phyloP scores from a whole-genome alignment of 2,329 filamentous ascomycete genomes.

The Exophiala sideris region DNA sequence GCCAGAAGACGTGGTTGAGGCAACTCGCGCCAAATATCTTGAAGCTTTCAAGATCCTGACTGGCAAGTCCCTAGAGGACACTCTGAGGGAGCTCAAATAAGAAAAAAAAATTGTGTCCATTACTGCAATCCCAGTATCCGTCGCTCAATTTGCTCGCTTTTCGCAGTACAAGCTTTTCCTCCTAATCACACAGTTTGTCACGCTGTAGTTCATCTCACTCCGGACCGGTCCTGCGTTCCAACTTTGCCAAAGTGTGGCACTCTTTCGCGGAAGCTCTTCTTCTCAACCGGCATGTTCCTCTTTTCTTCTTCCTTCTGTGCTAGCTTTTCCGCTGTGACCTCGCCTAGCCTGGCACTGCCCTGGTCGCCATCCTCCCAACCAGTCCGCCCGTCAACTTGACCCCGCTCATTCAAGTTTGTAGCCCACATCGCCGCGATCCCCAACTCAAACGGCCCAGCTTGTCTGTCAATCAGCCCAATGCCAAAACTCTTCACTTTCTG shows the following conservation, averaged over 20 bases:
- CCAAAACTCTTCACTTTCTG: slow-evolving; percentile 84
- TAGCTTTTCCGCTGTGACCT: slow-evolving; percentile 28
- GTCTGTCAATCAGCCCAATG: slow-evolving; percentile 81
- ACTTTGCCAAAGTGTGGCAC: slow-evolving; percentile 26
- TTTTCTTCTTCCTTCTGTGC: slow-evolving; percentile 26
- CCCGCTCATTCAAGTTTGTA: slow-evolving; percentile 63
- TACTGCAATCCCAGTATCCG: background rate
- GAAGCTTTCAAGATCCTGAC: slow-evolving; percentile 72
- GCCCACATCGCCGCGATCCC: slow-evolving; percentile 86
- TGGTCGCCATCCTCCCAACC: slow-evolving; percentile 29
- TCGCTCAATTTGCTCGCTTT: background rate
- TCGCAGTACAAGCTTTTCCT: background rate
- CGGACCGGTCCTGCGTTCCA: slow-evolving; percentile 17
- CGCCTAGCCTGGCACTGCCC: slow-evolving; percentile 26
- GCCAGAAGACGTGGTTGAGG: slow-evolving; percentile 65
- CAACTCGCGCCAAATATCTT: slow-evolving; percentile 68
- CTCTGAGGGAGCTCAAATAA: slow-evolving; percentile 18
- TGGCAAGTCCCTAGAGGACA: slow-evolving; percentile 45
- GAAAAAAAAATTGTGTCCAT: background rate
- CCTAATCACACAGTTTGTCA: background rate
- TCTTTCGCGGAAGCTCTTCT: slow-evolving; percentile 19
- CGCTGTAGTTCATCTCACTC: slow-evolving; percentile 11
- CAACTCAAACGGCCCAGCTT: slow-evolving; percentile 84
- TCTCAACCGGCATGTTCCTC: slow-evolving; percentile 23
- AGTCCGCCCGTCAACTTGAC: slow-evolving; percentile 29